phyloP scores from a whole-genome alignment of 164 flowering plant species.

The Liriodendron chinense region DNA sequence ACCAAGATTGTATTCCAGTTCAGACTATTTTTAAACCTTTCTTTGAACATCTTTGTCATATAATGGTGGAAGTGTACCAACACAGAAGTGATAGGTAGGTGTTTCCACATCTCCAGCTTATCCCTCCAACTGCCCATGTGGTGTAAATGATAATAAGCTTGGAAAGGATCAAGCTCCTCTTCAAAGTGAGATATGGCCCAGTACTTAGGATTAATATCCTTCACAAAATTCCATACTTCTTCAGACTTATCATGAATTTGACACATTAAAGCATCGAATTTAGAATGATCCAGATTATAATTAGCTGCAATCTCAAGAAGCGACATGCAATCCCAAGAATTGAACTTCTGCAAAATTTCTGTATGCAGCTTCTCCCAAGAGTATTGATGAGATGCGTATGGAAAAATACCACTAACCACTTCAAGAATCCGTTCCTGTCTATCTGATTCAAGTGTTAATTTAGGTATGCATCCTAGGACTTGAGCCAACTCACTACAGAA shows the following conservation, averaged over 20 bases:
- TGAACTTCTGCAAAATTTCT: neutral
- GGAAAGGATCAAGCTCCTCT: too few species aligned
- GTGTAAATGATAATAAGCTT: too few species aligned
- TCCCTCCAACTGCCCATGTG: too few species aligned
- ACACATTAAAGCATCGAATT: neutral
- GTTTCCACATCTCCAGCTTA: too few species aligned
- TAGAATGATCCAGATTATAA: neutral
- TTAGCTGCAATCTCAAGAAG: neutral
- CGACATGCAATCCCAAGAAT: neutral
- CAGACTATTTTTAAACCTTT: too few species aligned
- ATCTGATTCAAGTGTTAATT: neutral
- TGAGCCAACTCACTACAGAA: neutral
- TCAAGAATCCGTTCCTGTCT: neutral
- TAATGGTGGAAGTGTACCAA: too few species aligned
- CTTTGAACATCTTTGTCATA: too few species aligned
- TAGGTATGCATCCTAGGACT: neutral
- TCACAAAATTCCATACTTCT: neutral
- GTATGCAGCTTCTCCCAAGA: neutral
- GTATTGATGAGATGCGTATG: neutral
- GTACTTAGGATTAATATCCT: neutral
- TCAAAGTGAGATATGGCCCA: constrained; percentile 4
- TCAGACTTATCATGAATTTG: neutral
- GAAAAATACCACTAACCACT: neutral
- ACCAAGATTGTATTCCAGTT: too few species aligned
- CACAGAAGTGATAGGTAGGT: too few species aligned